Evolutionary conservation across 192 early-diverging fungal genomes (phyloP).

Genomic region (Pilaira anomala): DNA sequence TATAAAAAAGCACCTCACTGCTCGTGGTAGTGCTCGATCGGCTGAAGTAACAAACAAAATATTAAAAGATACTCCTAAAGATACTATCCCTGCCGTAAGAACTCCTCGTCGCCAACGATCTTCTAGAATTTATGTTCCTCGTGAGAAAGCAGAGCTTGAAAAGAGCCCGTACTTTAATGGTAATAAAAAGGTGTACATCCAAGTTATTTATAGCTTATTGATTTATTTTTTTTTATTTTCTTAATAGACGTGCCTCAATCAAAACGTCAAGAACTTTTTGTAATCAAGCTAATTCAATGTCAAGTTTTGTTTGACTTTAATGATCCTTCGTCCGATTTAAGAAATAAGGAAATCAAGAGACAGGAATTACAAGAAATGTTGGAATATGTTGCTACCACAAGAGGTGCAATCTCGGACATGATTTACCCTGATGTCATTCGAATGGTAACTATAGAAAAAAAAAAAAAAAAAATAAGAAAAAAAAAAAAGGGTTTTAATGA

Average conservation of each 20-base stretch:
- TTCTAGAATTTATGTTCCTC: constrained; percentile 76
- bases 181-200: constrained; percentile 18
- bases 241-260: constrained; percentile 69
- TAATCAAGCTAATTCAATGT: constrained; percentile 91
- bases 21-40: constrained; percentile 1
- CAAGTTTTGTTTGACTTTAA: constrained; percentile 94
- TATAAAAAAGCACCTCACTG: background rate
- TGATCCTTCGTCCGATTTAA: constrained; percentile 81
- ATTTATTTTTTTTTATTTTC: no score
- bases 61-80: constrained; percentile 54
- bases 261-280: constrained; percentile 85
- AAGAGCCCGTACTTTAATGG: constrained; percentile 75
- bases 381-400: constrained; percentile 88
- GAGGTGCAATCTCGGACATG: constrained; percentile 85
- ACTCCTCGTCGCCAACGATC: constrained; percentile 80
- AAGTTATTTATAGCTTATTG: background rate
- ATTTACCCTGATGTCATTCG: constrained; percentile 91
- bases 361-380: constrained; percentile 87
- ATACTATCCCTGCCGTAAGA: constrained; percentile 76
- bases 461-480: background rate
- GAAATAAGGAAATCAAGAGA: constrained; percentile 96
- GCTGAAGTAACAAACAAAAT: constrained; percentile 37
- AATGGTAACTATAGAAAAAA: constrained; percentile 66
- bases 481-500: background rate
- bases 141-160: constrained; percentile 77